Percentiles rank a stretch among this genome's conserved stretches.
Conservation (phyloP, 176 grass and related monocot species). For the Musa beccarii region DNA sequence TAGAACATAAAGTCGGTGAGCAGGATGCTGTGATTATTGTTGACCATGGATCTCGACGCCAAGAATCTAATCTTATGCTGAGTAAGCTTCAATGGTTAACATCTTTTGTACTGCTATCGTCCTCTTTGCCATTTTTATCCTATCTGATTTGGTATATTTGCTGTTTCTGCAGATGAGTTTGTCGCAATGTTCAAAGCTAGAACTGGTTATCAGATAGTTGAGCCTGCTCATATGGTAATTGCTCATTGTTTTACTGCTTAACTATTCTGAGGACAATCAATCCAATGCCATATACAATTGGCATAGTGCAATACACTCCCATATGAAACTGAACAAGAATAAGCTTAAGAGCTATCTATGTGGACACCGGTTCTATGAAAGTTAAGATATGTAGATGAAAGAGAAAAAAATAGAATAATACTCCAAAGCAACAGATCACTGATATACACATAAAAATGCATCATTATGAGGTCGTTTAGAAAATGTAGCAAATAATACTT, state of each 20-base stretch:
- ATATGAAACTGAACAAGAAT: no score
- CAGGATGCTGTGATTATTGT: constrained; percentile 78
- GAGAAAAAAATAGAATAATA: no score
- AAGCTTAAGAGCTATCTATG: no score
- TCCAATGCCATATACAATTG: no score
- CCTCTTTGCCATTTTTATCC: neutral
- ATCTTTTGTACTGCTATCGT: neutral
- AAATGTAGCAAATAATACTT: no score
- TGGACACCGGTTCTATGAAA: no score
- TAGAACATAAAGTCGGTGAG: constrained; percentile 25
- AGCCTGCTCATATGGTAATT: constrained; percentile 93
- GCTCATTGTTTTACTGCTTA: neutral
- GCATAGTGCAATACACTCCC: no score
- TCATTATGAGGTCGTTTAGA: no score
- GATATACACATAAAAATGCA: no score
- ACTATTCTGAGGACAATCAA: no score
- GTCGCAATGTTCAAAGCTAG: constrained; percentile 65
- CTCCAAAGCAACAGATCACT: no score
- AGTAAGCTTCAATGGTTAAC: constrained; percentile 26
- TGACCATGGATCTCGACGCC: constrained; percentile 74
- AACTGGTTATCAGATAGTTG: constrained; percentile 62
- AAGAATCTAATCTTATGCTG: constrained; percentile 89
- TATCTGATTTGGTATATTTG: constrained; percentile 1
- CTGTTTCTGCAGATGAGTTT: constrained; percentile 54
- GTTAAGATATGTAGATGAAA: no score